Evolutionary conservation across 768 basidiomycete genomes (phyloP), one percentile per base, ranked within the genome.

Genomic region (Mycena galericulata): DNA sequence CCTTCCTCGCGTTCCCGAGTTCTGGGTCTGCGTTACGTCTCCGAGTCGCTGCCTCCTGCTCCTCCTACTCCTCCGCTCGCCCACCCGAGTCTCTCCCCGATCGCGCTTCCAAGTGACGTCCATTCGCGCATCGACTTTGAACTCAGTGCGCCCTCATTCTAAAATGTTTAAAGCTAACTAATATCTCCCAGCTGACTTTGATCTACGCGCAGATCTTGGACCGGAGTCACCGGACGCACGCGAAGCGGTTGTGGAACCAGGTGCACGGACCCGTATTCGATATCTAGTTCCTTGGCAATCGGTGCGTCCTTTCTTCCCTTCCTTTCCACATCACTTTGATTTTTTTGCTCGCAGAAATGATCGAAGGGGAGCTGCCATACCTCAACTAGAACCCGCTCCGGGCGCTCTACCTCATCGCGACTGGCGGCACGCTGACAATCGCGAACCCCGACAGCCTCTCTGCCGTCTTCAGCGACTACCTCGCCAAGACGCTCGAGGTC

Each of bases 251-350:
- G 98, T 98, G 97, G 29, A 90, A 96, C 62, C 98, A 98, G n/a
- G n/a, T n/a, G n/a, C n/a, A n/a, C n/a, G n/a, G 97, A 0, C 94
- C 97, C 17, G 98, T 98, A 77, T 97, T 98, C n/a, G 97, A 98
- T 75, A 95, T 98, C 65, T 98, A 96, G 96, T 93, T 91, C 78
- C 81, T 98, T 97, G 89, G 93, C 96, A 49, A 94, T 98, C 72
- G 96, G 95, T 92, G 79, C 78, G 84, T 83, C 34, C 57, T 34
- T 45, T 45, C n/a, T 40, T 49, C 54, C 43, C 32, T 17, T 5
- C 5, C 5, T 18, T 6, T 43, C 7, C 9, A n/a, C 8, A 7
- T 17, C 5, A 18, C 41, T 17, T n/a, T 43, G 17, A 38, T 38
- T 38, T 9, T n/a, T 14, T 43, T 43, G 6, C 6, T 20, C 66